Conservation (phyloP, 805 yeast genomes). For the Soucietia sequanensis region DNA sequence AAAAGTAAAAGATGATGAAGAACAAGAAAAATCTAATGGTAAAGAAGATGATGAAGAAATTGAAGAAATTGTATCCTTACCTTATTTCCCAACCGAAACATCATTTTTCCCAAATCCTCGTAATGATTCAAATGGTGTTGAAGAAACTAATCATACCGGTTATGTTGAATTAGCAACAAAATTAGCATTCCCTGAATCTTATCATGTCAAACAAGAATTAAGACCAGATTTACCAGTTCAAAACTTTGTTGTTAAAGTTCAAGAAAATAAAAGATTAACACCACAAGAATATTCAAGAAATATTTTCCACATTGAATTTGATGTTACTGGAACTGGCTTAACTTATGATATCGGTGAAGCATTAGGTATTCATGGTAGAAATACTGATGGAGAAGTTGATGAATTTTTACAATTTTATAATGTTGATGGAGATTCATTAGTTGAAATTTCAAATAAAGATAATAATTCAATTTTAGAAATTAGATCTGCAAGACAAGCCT, state of each 20-base stretch:
- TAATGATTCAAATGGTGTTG: conserved; percentile 23
- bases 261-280: conserved; percentile 88
- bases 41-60: conserved; percentile 18
- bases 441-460: conserved; percentile 71
- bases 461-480: conserved; percentile 57
- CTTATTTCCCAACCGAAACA: conserved; percentile 59
- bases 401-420: conserved; percentile 72
- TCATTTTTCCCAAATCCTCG: conserved; percentile 67
- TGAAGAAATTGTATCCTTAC: conserved; percentile 28
- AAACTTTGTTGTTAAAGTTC: conserved; percentile 84
- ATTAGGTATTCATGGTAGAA: conserved; percentile 90
- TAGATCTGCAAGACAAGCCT: conserved; percentile 79
- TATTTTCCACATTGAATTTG: conserved; percentile 95
- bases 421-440: conserved; percentile 62
- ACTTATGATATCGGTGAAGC: conserved; percentile 96
- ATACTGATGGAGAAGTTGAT: conserved; percentile 61
- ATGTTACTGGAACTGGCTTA: conserved; percentile 84
- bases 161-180: conserved; percentile 59
- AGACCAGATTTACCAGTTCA: conserved; percentile 89
- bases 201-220: conserved; percentile 50
- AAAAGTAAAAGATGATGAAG: conserved; percentile 18
- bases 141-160: conserved; percentile 39
- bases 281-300: conserved; percentile 88
- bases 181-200: conserved; percentile 82
- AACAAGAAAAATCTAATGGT: conserved; percentile 15